Percentiles rank a stretch among this genome's conserved stretches.
phyloP scores from a whole-genome alignment of 1,284 basidiomycete genomes.

The Athelia sp. region DNA sequence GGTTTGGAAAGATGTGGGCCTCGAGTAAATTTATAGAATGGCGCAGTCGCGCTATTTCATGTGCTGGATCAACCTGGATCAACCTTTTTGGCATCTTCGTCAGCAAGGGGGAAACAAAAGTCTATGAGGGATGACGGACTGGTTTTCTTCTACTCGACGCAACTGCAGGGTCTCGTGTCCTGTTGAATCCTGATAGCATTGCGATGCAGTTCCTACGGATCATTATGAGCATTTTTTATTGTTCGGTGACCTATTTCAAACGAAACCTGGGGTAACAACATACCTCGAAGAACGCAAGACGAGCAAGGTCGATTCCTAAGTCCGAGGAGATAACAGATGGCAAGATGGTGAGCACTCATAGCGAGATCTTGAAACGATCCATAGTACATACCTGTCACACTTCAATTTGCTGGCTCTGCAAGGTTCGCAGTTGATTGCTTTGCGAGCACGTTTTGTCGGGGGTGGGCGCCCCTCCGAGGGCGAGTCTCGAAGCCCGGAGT shows the following conservation, averaged over 20 bases:
- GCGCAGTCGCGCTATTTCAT: constrained; percentile 68
- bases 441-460: constrained; percentile 72
- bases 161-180: constrained; percentile 44
- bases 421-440: constrained; percentile 81
- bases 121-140: constrained; percentile 25
- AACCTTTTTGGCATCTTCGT: constrained; percentile 30
- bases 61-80: constrained; percentile 57
- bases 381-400: constrained; percentile 62
- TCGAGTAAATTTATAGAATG: constrained; percentile 71
- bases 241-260: no score
- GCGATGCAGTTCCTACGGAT: constrained; percentile 59
- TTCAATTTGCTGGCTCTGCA: constrained; percentile 81
- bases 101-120: constrained; percentile 3
- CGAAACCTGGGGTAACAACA: constrained; percentile 14
- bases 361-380: constrained; percentile 6
- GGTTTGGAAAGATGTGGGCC: constrained; percentile 55
- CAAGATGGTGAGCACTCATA: background rate
- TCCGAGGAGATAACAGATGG: background rate
- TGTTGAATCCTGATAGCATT: constrained; percentile 70
- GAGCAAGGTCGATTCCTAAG: constrained; percentile 76
- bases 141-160: constrained; percentile 52
- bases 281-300: constrained; percentile 74
- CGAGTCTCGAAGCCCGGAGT: background rate
- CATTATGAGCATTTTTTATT: constrained; percentile 5
- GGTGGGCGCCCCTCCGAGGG: constrained; percentile 39